A percentile compares a stretch with the other conserved stretches of the same genome.
phyloP scores from a whole-genome alignment of 257 asterid genomes.

The Asclepias syriaca region DNA sequence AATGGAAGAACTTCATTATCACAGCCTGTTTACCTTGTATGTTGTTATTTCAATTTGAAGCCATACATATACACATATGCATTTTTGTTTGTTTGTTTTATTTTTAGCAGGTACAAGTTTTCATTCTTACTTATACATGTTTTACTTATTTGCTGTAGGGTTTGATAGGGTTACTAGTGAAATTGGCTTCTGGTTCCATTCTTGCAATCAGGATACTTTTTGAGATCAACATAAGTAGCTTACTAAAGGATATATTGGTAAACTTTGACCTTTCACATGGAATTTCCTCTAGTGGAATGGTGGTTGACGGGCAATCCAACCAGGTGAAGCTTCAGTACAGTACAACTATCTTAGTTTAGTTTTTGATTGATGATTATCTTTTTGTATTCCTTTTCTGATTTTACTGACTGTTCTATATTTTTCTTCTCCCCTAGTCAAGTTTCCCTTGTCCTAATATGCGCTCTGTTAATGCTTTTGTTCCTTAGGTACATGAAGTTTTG shows the following conservation, averaged over 20 bases:
- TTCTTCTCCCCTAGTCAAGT: neutral
- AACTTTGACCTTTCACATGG: conserved; percentile 55
- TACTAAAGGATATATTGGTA: conserved; percentile 63
- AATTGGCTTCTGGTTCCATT: conserved; percentile 70
- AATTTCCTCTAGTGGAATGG: conserved; percentile 40
- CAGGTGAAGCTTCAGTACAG: conserved; percentile 39
- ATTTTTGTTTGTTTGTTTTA: too few relatives aligned
- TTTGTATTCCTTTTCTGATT: neutral
- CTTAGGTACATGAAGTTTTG: conserved; percentile 68
- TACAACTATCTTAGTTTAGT: neutral
- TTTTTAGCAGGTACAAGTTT: neutral
- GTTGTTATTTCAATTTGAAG: conserved; percentile 20
- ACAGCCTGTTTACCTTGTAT: conserved; percentile 65
- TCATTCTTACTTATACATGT: conserved; percentile 7
- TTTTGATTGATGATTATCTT: neutral
- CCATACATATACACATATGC: neutral
- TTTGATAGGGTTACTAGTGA: conserved; percentile 74
- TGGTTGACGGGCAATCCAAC: conserved; percentile 59
- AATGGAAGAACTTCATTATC: conserved; percentile 65
- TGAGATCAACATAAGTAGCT: conserved; percentile 68
- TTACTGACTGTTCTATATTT: neutral
- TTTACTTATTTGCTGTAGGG: conserved; percentile 51
- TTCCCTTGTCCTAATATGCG: too few relatives aligned
- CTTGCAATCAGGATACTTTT: conserved; percentile 73
- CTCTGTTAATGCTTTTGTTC: conserved; percentile 6